Evolutionary conservation across 2,329 filamentous ascomycete species (phyloP).

Genomic region (Alternaria postmessia): DNA sequence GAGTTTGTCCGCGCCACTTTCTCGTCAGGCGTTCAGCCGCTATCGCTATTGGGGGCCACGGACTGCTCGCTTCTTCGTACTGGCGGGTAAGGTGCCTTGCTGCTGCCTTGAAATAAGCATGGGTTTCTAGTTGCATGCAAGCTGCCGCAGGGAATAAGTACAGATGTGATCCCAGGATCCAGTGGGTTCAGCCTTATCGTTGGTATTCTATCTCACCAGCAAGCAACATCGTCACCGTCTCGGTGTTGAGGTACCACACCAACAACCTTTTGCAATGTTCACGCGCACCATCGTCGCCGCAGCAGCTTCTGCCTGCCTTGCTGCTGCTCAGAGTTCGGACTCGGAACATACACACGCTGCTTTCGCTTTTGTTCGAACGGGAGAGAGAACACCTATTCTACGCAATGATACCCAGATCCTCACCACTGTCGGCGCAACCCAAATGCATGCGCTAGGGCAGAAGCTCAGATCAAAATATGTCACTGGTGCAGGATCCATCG

Average conservation of each 20-base stretch:
- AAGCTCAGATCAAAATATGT: conserved; percentile 64
- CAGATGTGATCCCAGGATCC: conserved; percentile 7
- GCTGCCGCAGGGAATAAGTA: conserved; percentile 15
- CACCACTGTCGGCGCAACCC: conserved; percentile 64
- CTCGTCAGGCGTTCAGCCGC: conserved; percentile 2
- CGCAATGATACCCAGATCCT: conserved; percentile 47
- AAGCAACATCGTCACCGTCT: conserved; percentile 6
- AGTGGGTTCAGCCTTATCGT: conserved; percentile 17
- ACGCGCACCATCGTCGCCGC: conserved; percentile 30
- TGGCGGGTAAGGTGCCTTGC: conserved; percentile 7
- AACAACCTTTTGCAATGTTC: conserved; percentile 32
- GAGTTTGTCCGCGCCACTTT: conserved; percentile 8
- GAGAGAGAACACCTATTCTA: conserved; percentile 62
- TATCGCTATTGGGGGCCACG: conserved; percentile 14
- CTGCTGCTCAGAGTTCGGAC: conserved; percentile 23
- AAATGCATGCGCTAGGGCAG: conserved; percentile 60
- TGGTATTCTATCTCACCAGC: conserved; percentile 15
- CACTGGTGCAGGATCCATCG: conserved; percentile 36
- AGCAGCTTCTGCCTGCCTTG: conserved; percentile 37
- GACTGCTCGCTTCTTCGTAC: conserved; percentile 3
- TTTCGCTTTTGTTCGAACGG: conserved; percentile 63
- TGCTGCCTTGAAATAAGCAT: conserved; percentile 6
- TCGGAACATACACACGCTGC: conserved; percentile 55
- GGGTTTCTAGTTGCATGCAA: conserved; percentile 9
- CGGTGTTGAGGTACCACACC: conserved; percentile 12